Evolutionary conservation across 2,329 filamentous ascomycete species (phyloP), one percentile per base, ranked within the genome.

Genomic region (Simplicillium aogashimaense): DNA sequence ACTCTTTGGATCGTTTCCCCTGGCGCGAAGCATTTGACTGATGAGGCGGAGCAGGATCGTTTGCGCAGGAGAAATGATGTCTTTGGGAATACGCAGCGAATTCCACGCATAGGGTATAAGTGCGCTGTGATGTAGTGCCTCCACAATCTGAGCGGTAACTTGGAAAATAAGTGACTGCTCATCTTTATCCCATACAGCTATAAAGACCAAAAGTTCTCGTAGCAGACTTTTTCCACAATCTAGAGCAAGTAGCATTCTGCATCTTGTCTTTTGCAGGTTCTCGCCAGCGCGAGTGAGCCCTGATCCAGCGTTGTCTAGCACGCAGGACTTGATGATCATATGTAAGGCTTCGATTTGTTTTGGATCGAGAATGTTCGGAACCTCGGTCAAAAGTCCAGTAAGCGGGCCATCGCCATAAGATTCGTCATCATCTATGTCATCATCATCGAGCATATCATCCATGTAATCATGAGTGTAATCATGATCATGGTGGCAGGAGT

Each of bases 291-390:
- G 61, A 35, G 81, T 83, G 7, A 78, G 64, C 0, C 80, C 78
- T 47, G 83, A 82, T 44, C 84, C 85, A 43, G 77, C 71, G n/a
- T 78, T 80, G 52, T 94, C 86, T 16, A 95, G 78, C 39, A 97
- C 94, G 46, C 89, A 94, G 12, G 86, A 89, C 67, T 95, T 95
- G 52, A 97, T 83, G 44, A 95, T 94, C 89, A 95, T 95, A 41
- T 94, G 90, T 39, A 97, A 66, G 6, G 92, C 89, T 60, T 97
- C 90, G 40, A 95, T 95, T 61, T 97, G 90, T 41, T 88, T 89
- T 0, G 90, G 90, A 34, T 94, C 89, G 25, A 97, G 70, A 30
- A 95, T 94, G 49, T 97, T 84, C 25, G 90, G 90, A 11, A 97
- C 87, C 57, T 97, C 90, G 0, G 90, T 95, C 41, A 97, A 66